Percentiles rank a stretch among this genome's conserved stretches.
phyloP scores from a whole-genome alignment of 805 yeast species.

The Candida andamanensis region DNA sequence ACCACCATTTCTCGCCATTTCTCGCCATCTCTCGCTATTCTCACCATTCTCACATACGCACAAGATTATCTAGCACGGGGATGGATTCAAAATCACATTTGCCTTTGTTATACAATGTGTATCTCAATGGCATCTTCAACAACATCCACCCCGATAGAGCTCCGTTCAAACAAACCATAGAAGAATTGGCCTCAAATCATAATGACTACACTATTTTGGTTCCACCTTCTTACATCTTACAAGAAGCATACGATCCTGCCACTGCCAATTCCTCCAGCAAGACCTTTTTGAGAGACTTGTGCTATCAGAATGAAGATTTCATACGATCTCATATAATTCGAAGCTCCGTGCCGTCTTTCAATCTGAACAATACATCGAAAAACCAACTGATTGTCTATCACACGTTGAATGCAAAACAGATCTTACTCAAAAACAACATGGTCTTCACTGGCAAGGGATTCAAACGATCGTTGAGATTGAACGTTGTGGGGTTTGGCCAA shows the following conservation, averaged over 20 bases:
- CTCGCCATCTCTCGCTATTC: too few relatives aligned
- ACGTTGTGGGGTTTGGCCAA: slow-evolving; percentile 42
- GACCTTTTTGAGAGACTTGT: slow-evolving; percentile 43
- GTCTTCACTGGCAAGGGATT: slow-evolving; percentile 59
- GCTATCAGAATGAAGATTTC: slow-evolving; percentile 52
- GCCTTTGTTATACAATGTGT: slow-evolving; percentile 57
- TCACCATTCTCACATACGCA: too few relatives aligned
- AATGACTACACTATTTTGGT: slow-evolving; percentile 56
- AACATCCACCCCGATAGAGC: slow-evolving; percentile 44
- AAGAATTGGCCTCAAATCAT: slow-evolving; percentile 38
- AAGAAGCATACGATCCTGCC: slow-evolving; percentile 25
- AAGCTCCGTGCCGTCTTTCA: slow-evolving; percentile 21
- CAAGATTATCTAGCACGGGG: too few relatives aligned
- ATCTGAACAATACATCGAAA: slow-evolving; percentile 22
- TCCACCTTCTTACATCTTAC: slow-evolving; percentile 51
- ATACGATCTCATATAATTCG: slow-evolving; percentile 57
- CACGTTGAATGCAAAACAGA: slow-evolving; percentile 53
- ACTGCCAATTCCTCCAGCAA: slow-evolving; percentile 17
- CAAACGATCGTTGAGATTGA: slow-evolving; percentile 38
- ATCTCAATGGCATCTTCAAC: slow-evolving; percentile 61
- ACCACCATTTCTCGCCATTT: too few relatives aligned
- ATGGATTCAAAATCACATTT: slow-evolving; percentile 34
- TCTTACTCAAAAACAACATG: slow-evolving; percentile 50
- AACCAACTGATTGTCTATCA: slow-evolving; percentile 40
- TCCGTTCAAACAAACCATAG: slow-evolving; percentile 44